phyloP scores from a whole-genome alignment of 768 basidiomycete genomes.

The Epithele typhae region DNA sequence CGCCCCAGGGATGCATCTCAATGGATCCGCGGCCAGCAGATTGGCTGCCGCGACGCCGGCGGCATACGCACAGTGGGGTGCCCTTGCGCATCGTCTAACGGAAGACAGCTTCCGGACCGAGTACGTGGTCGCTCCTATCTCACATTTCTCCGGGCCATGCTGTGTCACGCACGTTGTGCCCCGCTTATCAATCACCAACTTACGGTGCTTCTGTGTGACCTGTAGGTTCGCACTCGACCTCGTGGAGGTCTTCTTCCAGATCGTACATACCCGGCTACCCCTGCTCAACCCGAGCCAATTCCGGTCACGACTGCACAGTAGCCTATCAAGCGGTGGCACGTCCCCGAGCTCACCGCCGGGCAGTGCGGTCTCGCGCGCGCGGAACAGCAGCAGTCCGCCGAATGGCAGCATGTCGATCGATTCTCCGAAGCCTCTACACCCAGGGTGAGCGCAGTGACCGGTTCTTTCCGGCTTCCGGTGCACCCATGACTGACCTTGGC shows the following conservation, averaged over 20 bases:
- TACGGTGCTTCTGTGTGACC: slow-evolving; percentile 11
- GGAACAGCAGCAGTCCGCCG: slow-evolving; percentile 12
- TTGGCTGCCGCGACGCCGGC: slow-evolving; percentile 25
- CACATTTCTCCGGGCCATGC: background rate
- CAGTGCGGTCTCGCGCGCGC: slow-evolving; percentile 10
- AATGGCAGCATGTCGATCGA: slow-evolving; percentile 11
- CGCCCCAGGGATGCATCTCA: slow-evolving; percentile 2
- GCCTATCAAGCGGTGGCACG: slow-evolving; percentile 17
- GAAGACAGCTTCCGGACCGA: slow-evolving; percentile 74
- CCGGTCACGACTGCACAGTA: slow-evolving; percentile 57
- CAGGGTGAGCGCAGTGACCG: slow-evolving; percentile 19
- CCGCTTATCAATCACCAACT: slow-evolving; percentile 1
- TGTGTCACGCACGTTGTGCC: background rate
- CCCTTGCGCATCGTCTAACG: slow-evolving; percentile 65
- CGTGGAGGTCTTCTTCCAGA: slow-evolving; percentile 93
- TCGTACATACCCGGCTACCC: slow-evolving; percentile 84
- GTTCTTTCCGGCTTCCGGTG: background rate
- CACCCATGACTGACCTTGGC: background rate
- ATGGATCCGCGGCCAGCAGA: slow-evolving; percentile 9
- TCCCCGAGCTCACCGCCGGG: slow-evolving; percentile 20
- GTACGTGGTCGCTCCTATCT: slow-evolving; percentile 51
- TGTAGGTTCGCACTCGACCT: slow-evolving; percentile 86
- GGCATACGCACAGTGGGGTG: slow-evolving; percentile 68
- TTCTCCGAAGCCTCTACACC: slow-evolving; percentile 22
- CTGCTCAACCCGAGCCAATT: slow-evolving; percentile 82